Evolutionary conservation across 441 rosid species (phyloP).

Genomic region (Erodium moschatum): DNA sequence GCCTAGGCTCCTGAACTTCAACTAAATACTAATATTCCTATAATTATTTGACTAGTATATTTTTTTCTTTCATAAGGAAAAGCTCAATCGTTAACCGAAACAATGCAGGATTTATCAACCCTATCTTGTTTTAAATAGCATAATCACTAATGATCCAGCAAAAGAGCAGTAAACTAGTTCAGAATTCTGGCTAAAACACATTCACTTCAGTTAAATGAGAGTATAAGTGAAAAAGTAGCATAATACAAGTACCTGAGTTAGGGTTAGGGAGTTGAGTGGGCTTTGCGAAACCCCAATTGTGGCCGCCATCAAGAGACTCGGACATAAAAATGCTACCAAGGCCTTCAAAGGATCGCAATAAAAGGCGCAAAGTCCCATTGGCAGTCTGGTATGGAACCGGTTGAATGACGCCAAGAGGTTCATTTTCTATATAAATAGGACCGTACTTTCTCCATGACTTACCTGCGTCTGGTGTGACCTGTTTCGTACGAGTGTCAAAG

Average conservation of each 20-base stretch:
- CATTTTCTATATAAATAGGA: conserved; percentile 55
- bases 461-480: conserved; percentile 63
- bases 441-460: conserved; percentile 75
- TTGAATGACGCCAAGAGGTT: conserved; percentile 77
- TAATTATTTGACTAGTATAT: too few species aligned
- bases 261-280: conserved; percentile 75
- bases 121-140: too few species aligned
- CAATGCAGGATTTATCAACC: too few species aligned
- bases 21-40: too few species aligned
- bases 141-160: too few species aligned
- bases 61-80: too few species aligned
- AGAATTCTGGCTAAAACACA: too few species aligned
- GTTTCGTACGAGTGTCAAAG: conserved; percentile 17
- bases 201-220: too few species aligned
- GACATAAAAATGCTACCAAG: conserved; percentile 63
- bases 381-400: conserved; percentile 67
- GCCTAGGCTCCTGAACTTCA: too few species aligned
- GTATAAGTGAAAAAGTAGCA: neutral
- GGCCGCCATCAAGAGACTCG: conserved; percentile 66
- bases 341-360: conserved; percentile 51
- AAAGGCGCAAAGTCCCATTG: conserved; percentile 50
- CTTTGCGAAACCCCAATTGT: conserved; percentile 58
- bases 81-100: too few species aligned
- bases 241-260: conserved; percentile 54
- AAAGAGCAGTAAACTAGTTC: too few species aligned